Evolutionary conservation across 2,329 filamentous ascomycete genomes (phyloP), one percentile per base, ranked within the genome.

Genomic region (Lachnellula cervina): DNA sequence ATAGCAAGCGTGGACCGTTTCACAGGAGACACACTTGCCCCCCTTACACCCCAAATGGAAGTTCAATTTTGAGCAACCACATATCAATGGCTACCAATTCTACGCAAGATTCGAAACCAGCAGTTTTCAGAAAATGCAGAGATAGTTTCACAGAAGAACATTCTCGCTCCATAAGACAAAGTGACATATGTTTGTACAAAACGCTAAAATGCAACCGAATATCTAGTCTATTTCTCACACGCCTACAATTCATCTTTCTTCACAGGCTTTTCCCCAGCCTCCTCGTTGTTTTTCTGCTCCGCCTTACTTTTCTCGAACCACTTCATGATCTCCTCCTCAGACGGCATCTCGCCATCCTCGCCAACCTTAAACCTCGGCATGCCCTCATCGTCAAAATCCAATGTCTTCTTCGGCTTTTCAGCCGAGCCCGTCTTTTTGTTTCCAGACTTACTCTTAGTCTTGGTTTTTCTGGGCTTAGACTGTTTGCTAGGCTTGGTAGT

Each of bases 301-400:
- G 48, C 51, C 46, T 61, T 65, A 53, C 71, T 52, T 64, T 74
- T 69, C 66, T 77, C 76, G 63, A 85, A 78, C 64, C 83, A 78
- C 64, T 79, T 76, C 65, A 83, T 75, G 54, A 81, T 76, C 64
- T 79, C 72, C 62, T 78, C 77, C 42, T 74, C 70, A 37, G 70
- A 74, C 21, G 72, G 77, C 69, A 73, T 69, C 63, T 77, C 69
- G 34, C 72, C 74, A 58, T 76, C 69, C 62, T 73, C 66, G 19
- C 70, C 72, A 21, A 74, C 62, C 57, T 71, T 69, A 34, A 66
- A 64, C 42, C 74, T 63, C 52, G 68, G 69, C 52, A 65, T 66
- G 17, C 70, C 69, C 47, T 69, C 63, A 38, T 69, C 67, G 40
- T 72, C 71, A 25, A 75, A 62, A 62, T 80, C 74, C 54, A 77